A percentile compares a stretch with the other conserved stretches of the same genome.
Conservation (phyloP, 192 early-diverging fungal genomes). For the Entrophospora sp. region DNA sequence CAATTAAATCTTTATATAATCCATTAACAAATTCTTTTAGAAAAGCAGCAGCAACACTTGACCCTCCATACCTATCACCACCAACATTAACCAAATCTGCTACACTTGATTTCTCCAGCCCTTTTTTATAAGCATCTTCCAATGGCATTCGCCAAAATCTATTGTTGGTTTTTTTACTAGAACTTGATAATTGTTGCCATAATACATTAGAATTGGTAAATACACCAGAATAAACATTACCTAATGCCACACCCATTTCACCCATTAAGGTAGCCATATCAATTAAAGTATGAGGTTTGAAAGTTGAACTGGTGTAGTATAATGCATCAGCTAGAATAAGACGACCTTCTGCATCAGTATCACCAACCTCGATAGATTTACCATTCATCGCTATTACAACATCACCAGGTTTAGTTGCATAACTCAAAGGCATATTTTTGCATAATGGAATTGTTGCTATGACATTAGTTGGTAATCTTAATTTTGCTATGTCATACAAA, state of each 20-base stretch:
- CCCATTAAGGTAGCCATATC: constrained; percentile 93
- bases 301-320: constrained; percentile 66
- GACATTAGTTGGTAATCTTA: constrained; percentile 72
- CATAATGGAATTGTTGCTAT: constrained; percentile 81
- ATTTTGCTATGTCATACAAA: constrained; percentile 69
- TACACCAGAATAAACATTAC: constrained; percentile 76
- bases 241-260: constrained; percentile 86
- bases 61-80: constrained; percentile 70
- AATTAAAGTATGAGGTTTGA: constrained; percentile 59
- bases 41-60: constrained; percentile 85
- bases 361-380: constrained; percentile 79
- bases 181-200: constrained; percentile 62
- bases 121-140: constrained; percentile 58
- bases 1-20: constrained; percentile 29
- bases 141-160: constrained; percentile 94
- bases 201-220: constrained; percentile 70
- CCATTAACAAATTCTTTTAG: constrained; percentile 75
- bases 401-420: constrained; percentile 87
- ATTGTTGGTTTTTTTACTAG: constrained; percentile 60
- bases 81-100: constrained; percentile 88
- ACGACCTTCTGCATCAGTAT: constrained; percentile 87
- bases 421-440: constrained; percentile 85
- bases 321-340: constrained; percentile 88
- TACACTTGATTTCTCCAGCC: constrained; percentile 65
- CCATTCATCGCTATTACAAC: constrained; percentile 86